Evolutionary conservation across 148 eudicot species (phyloP), one percentile per base, ranked within the genome.

Genomic region (Amaranthus palmeri): DNA sequence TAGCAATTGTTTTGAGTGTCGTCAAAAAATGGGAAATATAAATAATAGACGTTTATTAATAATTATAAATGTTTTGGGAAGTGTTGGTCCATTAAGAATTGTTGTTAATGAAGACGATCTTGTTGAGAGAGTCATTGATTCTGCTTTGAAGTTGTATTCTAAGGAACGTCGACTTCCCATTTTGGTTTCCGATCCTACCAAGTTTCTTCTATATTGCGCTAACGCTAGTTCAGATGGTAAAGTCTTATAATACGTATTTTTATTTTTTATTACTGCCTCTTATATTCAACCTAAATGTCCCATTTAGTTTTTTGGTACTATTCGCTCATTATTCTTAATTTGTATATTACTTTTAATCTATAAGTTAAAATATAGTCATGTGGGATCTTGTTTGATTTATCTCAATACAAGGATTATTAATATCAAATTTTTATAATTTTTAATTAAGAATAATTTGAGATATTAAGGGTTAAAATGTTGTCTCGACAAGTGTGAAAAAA

Each of bases 161-260:
- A 85, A 86, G 2, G 84, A 81, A 72, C 85, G 83, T 0, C 82
- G 91, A 44, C 85, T 87, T 8, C 91, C 91, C 0, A 58, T 70
- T 70, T 83, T 87, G 58, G 85, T 82, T 13, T 79, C 85, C 14
- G 76, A 76, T 53, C 55, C 69, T 48, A 53, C 53, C 41, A 42
- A 74, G 49, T 83, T 83, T 79, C 62, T 85, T n/a, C 81, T 87
- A 2, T 85, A 79, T 51, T 83, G 85, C 1, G 76, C 82, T 11
- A 72, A 76, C 64, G 85, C 81, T 63, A 85, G 76, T 67, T 67
- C 79, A 0, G 80, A 81, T 9, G 86, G 90, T 86, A 82, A 15
- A 2, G 6, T 36, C 11, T 10, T 54, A 54, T 54, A 54, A 14
- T 5, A 54, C 5, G 13, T 54, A 54, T 13, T 54, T 54, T 13